Evolutionary conservation across 192 early-diverging fungal species (phyloP).

Genomic region (Podila epigama): DNA sequence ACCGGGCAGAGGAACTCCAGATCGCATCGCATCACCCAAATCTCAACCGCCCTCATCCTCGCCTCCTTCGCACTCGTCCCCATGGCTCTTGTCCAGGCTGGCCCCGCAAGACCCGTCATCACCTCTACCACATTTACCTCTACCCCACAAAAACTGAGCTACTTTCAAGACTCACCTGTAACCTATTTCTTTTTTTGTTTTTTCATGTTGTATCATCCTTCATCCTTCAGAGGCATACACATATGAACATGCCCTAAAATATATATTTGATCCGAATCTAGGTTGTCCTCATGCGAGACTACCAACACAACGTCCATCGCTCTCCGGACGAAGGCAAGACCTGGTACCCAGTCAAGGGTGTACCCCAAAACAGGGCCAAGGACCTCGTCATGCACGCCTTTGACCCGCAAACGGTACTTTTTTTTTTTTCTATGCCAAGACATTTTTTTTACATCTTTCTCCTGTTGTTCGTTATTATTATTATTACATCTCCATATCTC

Average conservation of each 20-base stretch:
- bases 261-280: neutral
- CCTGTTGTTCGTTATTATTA: too few species aligned
- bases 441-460: conserved; percentile 32
- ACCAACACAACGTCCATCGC: conserved; percentile 51
- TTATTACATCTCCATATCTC: too few species aligned
- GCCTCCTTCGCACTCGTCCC: conserved; percentile 3
- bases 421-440: conserved; percentile 29
- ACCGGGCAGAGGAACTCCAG: neutral
- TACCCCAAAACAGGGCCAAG: conserved; percentile 51
- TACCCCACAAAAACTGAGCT: conserved; percentile 18
- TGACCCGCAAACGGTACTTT: conserved; percentile 63
- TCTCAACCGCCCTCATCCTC: conserved; percentile 10
- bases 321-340: conserved; percentile 72
- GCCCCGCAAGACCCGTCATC: conserved; percentile 12
- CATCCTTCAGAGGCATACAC: neutral
- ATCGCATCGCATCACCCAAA: conserved; percentile 2
- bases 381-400: conserved; percentile 71
- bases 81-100: neutral
- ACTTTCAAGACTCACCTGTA: conserved; percentile 43
- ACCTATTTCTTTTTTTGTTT: neutral
- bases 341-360: conserved; percentile 60
- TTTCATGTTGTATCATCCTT: neutral
- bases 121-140: conserved; percentile 1
- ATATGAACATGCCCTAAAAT: neutral
- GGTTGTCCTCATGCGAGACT: conserved; percentile 30